Evolutionary conservation across 306 rosid species (phyloP).

Genomic region (Purshia tridentata): DNA sequence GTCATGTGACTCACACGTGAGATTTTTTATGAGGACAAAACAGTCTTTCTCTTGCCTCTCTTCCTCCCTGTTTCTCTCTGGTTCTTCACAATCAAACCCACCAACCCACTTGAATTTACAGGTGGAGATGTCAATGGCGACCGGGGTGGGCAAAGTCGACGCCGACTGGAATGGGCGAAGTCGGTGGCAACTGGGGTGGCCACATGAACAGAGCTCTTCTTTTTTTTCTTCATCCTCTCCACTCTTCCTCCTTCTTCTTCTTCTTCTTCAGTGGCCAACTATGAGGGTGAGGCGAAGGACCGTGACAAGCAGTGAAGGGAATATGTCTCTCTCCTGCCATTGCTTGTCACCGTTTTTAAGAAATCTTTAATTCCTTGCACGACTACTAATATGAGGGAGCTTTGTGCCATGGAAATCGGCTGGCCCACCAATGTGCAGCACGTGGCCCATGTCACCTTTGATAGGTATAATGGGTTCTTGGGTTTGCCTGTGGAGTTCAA

Average conservation of each 20-base stretch:
- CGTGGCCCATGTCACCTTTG: conserved; percentile 94
- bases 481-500: conserved; percentile 93
- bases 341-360: conserved; percentile 57
- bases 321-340: conserved; percentile 54
- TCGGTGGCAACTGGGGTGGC: no score
- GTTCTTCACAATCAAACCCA: no score
- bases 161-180: no score
- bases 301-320: conserved; percentile 30
- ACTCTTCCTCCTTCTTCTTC: conserved; percentile 6
- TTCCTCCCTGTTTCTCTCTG: no score
- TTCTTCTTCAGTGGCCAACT: conserved; percentile 21
- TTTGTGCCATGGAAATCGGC: conserved; percentile 68
- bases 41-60: no score
- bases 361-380: conserved; percentile 56
- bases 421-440: conserved; percentile 85
- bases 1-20: no score
- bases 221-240: conserved; percentile 35
- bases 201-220: no score
- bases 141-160: no score
- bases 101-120: no score
- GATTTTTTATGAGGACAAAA: no score
- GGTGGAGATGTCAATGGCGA: no score
- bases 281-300: conserved; percentile 32
- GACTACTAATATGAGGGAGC: conserved; percentile 43
- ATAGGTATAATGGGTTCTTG: conserved; percentile 88